These are phyloP conservation scores for Suillus spraguei DNA, from an alignment of 768 basidiomycete genomes.

Conservation along the genomic window DNA sequence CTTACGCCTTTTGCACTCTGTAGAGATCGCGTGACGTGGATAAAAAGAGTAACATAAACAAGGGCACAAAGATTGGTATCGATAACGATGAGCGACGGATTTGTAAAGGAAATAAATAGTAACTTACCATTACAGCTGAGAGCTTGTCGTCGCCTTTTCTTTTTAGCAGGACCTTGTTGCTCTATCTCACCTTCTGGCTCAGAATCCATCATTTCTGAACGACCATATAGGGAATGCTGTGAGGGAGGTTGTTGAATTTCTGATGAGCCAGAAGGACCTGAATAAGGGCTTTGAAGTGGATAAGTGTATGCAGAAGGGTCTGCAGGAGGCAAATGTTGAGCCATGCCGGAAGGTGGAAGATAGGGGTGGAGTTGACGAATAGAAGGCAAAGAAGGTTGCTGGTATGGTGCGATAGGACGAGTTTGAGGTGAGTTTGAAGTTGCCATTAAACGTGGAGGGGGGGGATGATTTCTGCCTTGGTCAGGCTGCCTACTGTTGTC, in stretches of 20 bases:
- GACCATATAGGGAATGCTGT: conserved; percentile 29
- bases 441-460: conserved; percentile 29
- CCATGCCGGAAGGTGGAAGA: conserved; percentile 52
- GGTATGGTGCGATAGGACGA: conserved; percentile 32
- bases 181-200: conserved; percentile 58
- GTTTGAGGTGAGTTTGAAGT: conserved; percentile 26
- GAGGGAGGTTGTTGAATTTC: conserved; percentile 26
- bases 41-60: conserved; percentile 14
- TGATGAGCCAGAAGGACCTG: conserved; percentile 28
- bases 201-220: conserved; percentile 49
- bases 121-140: conserved; percentile 81
- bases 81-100: conserved; percentile 26
- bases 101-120: conserved; percentile 22
- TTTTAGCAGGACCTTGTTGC: conserved; percentile 66
- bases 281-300: conserved; percentile 24
- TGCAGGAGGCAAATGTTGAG: conserved; percentile 30
- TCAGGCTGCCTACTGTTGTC: conserved; percentile 40
- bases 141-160: conserved; percentile 81
- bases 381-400: conserved; percentile 52
- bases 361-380: conserved; percentile 71
- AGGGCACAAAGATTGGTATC: conserved; percentile 25
- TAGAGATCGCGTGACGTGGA: conserved; percentile 16
- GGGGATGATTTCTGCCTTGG: conserved; percentile 32
- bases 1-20: conserved; percentile 86
- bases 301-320: conserved; percentile 31